Conservation (phyloP, 768 basidiomycete genomes). For the Peribolospora kevripleyi region DNA sequence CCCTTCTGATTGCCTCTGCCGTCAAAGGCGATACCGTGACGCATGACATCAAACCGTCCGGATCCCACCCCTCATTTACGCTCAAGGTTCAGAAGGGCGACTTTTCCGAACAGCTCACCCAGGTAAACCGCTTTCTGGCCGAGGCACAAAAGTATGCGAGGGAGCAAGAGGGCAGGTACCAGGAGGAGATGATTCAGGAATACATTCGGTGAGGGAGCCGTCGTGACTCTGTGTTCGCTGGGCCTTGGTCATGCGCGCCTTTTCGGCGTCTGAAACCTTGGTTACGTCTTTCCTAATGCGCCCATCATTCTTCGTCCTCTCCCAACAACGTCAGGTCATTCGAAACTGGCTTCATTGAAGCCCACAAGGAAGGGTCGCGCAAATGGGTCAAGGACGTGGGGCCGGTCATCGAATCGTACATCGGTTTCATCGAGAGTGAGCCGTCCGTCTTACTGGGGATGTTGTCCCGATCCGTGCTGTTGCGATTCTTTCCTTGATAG, state of each 20-base stretch:
- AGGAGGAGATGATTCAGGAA: constrained; percentile 44
- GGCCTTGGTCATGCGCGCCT: too few species aligned
- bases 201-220: too few species aligned
- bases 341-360: constrained; percentile 48
- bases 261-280: too few species aligned
- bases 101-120: constrained; percentile 33
- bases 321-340: constrained; percentile 67
- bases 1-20: constrained; percentile 50
- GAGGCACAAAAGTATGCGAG: constrained; percentile 44
- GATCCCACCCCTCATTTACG: constrained; percentile 21
- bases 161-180: constrained; percentile 49
- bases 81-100: constrained; percentile 54
- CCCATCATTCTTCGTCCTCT: too few species aligned
- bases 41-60: constrained; percentile 26
- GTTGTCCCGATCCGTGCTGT: too few species aligned
- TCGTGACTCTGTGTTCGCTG: too few species aligned
- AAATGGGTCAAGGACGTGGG: constrained; percentile 72
- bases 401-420: constrained; percentile 67
- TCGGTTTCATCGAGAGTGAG: too few species aligned
- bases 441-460: too few species aligned
- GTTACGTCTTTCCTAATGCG: too few species aligned
- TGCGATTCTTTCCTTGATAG: constrained; percentile 28
- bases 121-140: constrained; percentile 31
- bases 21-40: constrained; percentile 15
- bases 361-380: constrained; percentile 49